Base-by-base conservation (phyloP, 345 rosid species). In the Heritiera littoralis region DNA sequence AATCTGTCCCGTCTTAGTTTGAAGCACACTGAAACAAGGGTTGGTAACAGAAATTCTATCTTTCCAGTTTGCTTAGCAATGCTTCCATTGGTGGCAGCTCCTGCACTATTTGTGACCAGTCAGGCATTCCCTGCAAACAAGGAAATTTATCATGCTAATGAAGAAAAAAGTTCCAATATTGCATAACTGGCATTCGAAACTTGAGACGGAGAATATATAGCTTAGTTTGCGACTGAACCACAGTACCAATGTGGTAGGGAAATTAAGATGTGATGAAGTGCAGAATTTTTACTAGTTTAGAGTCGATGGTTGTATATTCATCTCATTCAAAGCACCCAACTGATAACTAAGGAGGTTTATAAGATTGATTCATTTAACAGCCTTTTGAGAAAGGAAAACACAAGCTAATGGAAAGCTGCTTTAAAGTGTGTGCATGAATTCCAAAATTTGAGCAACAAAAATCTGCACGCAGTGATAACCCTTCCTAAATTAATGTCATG, bases 41-140 rank as follows among this genome's bases (percentile, higher is more conserved):
- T 55, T 74, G 40, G 20, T n/a, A 7, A 58, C 66, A 64, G 73
- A 75, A 82, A 66, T 75, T 66, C 84, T 88, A 95, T 83, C 91
- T 87, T 84, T 93, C 97, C 64, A 95, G 86, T 87, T 92, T 95
- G 85, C 99, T 93, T 20, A 95, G 82, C 81, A 95, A 83, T 35
- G 96, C 94, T 51, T 95, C 97, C 90, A 90, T 85, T 5, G 89
- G 83, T 15, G 97, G 97, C 72, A 93, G 88, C 86, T 93, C 98
- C 76, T 85, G 83, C 74, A 89, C 78, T 61, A 95, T 91, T 86
- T 95, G 91, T 76, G 83, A 84, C 98, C 98, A 92, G 80, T 90
- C 93, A 17, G 98, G 98, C 94, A 92, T 90, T 71, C 98, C 99
- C 97, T 92, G 88, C 32, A 32, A 41, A 77, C 59, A 48, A 46